A percentile compares a stretch with the other conserved stretches of the same genome.
These are phyloP conservation scores for Dothideomycetes sp. DNA, from an alignment of 2,329 filamentous ascomycete species.

Conservation along the genomic window DNA sequence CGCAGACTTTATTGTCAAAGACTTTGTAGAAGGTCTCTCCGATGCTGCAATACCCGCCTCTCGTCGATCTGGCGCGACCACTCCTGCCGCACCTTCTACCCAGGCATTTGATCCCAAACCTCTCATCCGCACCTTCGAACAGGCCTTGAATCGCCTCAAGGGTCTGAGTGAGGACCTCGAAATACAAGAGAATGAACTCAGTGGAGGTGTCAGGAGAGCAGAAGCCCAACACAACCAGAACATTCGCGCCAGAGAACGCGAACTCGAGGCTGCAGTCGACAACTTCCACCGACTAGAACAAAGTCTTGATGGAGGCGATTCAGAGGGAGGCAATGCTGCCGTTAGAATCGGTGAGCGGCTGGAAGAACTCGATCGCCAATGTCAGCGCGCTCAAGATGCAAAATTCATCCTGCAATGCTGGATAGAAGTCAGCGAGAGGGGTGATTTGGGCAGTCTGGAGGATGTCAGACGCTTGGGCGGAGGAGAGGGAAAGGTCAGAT, in stretches of 20 bases:
- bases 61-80: constrained; percentile 59
- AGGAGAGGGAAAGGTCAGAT: constrained; percentile 85
- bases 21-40: constrained; percentile 89
- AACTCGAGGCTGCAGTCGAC: constrained; percentile 83
- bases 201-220: constrained; percentile 79
- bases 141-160: constrained; percentile 57
- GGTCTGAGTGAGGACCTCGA: constrained; percentile 74
- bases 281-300: constrained; percentile 85
- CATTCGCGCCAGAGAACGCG: constrained; percentile 72
- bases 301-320: constrained; percentile 49
- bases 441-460: constrained; percentile 76
- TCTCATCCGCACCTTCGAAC: constrained; percentile 87
- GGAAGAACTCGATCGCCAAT: constrained; percentile 88
- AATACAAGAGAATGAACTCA: constrained; percentile 78
- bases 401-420: constrained; percentile 95
- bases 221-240: constrained; percentile 89
- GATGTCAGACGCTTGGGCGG: constrained; percentile 76
- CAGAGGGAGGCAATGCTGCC: constrained; percentile 70
- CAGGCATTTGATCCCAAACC: constrained; percentile 82
- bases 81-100: constrained; percentile 19
- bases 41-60: constrained; percentile 70
- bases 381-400: constrained; percentile 80
- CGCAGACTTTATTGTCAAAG: constrained; percentile 88
- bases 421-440: constrained; percentile 86
- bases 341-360: constrained; percentile 90